Evolutionary conservation across 805 yeast genomes (phyloP).

Genomic region (Candida methanosorbosa): DNA sequence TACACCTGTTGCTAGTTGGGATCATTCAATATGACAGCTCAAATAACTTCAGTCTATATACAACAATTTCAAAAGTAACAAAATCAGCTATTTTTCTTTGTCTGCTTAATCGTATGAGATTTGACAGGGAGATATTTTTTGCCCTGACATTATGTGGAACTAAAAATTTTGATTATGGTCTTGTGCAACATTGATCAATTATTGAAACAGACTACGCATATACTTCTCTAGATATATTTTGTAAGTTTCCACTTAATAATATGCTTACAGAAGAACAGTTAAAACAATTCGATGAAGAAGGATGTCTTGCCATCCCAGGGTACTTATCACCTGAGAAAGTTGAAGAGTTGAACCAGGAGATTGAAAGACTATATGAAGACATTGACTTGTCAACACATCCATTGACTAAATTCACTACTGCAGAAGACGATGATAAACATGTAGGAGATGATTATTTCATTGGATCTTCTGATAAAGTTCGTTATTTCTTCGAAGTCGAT

Average conservation of each 20-base stretch:
- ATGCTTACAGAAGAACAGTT: slow-evolving; percentile 41
- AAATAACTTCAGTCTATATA: too few relatives aligned
- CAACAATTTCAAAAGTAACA: too few relatives aligned
- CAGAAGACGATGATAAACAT: slow-evolving; percentile 39
- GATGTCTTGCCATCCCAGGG: slow-evolving; percentile 51
- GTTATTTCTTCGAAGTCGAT: slow-evolving; percentile 63
- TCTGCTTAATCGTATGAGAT: too few relatives aligned
- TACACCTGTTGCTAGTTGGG: too few relatives aligned
- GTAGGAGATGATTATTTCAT: slow-evolving; percentile 70
- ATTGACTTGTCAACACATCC: slow-evolving; percentile 57
- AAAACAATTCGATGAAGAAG: slow-evolving; percentile 40
- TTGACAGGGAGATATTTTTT: too few relatives aligned
- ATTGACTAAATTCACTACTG: slow-evolving; percentile 58
- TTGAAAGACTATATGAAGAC: slow-evolving; percentile 34
- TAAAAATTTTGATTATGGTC: too few relatives aligned
- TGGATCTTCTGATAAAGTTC: slow-evolving; percentile 58
- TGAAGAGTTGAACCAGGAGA: slow-evolving; percentile 28
- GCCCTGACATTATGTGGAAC: too few relatives aligned
- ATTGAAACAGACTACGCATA: too few relatives aligned
- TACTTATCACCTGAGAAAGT: slow-evolving; percentile 41
- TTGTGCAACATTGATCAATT: too few relatives aligned
- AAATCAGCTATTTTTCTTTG: too few relatives aligned
- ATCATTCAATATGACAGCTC: too few relatives aligned
- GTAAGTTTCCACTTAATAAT: neutral
- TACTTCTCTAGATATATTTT: too few relatives aligned